Conservation (phyloP, 164 flowering plant genomes). For the Houttuynia cordata region DNA sequence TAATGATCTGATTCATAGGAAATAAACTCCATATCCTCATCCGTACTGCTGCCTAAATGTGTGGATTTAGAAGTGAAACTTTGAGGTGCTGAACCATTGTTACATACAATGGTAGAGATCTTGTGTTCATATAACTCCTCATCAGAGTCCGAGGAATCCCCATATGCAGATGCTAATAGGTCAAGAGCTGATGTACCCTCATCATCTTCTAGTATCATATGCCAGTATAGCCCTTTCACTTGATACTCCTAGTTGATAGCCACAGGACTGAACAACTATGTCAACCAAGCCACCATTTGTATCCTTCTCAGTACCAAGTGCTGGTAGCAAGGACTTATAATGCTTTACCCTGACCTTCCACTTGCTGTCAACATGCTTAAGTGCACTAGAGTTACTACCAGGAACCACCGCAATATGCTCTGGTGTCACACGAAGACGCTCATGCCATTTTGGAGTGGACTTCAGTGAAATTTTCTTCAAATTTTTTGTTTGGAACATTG, state of each 20-base stretch:
- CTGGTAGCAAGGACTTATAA: conserved; percentile 77
- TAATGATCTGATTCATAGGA: background rate
- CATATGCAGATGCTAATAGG: conserved; percentile 67
- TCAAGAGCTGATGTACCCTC: conserved; percentile 55
- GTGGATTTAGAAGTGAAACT: conserved; percentile 12
- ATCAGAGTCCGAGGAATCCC: conserved; percentile 81
- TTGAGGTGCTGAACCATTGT: conserved; percentile 15
- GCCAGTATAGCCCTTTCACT: conserved; percentile 17
- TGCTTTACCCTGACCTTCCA: conserved; percentile 81
- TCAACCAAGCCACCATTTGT: conserved; percentile 42
- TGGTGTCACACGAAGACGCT: conserved; percentile 54
- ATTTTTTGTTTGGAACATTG: conserved; percentile 46
- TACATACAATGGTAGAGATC: conserved; percentile 14
- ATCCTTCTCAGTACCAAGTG: conserved; percentile 68
- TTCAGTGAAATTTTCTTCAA: conserved; percentile 33
- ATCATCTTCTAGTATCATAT: conserved; percentile 19
- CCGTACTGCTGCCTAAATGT: conserved; percentile 9
- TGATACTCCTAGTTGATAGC: conserved; percentile 18
- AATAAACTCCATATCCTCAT: background rate
- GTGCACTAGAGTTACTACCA: conserved; percentile 59
- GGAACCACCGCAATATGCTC: conserved; percentile 55
- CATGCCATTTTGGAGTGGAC: conserved; percentile 75
- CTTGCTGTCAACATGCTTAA: conserved; percentile 79
- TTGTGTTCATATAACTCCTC: conserved; percentile 39
- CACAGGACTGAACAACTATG: conserved; percentile 35